phyloP scores from a whole-genome alignment of 2,329 filamentous ascomycete genomes.

The Cryphonectria japonica region DNA sequence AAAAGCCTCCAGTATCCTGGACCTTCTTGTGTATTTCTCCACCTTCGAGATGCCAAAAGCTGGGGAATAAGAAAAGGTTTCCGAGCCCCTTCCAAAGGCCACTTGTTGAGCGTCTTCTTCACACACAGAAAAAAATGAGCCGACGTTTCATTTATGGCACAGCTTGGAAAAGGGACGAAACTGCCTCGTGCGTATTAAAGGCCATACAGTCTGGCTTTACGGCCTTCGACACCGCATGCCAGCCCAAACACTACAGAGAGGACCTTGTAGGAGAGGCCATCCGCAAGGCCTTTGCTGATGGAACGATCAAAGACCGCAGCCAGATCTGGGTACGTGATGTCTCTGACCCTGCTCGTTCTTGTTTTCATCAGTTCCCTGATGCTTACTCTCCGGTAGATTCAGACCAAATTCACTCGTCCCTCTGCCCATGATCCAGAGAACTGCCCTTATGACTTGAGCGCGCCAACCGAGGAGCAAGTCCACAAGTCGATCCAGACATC shows the following conservation, averaged over 20 bases:
- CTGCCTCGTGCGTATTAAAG: conserved; percentile 67
- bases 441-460: conserved; percentile 5
- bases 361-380: neutral
- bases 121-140: neutral
- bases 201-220: conserved; percentile 73
- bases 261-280: conserved; percentile 70
- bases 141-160: conserved; percentile 71
- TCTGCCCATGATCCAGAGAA: conserved; percentile 2
- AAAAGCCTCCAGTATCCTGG: neutral
- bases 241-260: conserved; percentile 79
- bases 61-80: neutral
- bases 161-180: conserved; percentile 80
- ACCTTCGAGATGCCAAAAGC: neutral
- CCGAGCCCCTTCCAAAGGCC: too few species aligned
- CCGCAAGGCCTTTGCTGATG: conserved; percentile 61
- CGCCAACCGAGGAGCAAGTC: conserved; percentile 8
- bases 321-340: neutral
- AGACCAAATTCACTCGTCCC: conserved; percentile 18
- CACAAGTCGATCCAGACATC: neutral
- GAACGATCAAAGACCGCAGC: conserved; percentile 48
- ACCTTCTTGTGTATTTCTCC: neutral
- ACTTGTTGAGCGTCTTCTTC: neutral
- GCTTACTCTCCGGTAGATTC: conserved; percentile 1
- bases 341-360: neutral
- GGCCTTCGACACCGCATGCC: conserved; percentile 76